Base-by-base conservation (phyloP, 1,139 yeast genomes). In the Yueomyces sp. region DNA sequence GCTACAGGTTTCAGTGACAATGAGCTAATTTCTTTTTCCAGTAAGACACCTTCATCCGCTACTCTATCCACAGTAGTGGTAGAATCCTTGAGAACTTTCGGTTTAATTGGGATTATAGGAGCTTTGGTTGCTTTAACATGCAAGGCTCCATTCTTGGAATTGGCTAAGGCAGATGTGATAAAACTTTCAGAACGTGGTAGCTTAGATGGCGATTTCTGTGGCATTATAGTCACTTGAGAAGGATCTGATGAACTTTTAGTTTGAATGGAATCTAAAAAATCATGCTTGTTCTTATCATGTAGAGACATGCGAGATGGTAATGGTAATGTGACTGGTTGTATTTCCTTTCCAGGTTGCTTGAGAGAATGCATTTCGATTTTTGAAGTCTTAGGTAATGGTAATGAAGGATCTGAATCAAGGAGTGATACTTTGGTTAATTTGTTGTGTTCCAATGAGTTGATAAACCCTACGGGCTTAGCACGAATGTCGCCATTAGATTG, bases 241-340 rank as follows among this genome's bases (percentile, higher is more conserved):
- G 46, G 40, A 1, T 38, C 37, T 3, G 45, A 36, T 9, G 41
- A 29, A 39, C 48, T 52, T 26, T 42, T 37, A 19, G 19, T 19
- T 36, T 50, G 53, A 19, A 48, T 45, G 5, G 58, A 54, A 40
- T 54, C 57, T 36, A 54, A 28, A 34, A 46, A 54, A 40, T 53
- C 55, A 19, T 19, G 19, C 19, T 19, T 19, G 19, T 19, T 19
- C 19, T 19, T 19, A 19, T 19, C 19, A 19, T 19, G 19, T 19
- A 19, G 19, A 19, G 19, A 19, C 19, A 19, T 19, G 19, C 19
- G 19, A 19, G 19, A 19, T 19, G 19, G 19, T 19, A 19, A 19
- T 19, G 19, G 19, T 19, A 19, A 19, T 19, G 19, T 19, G 19
- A 19, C 19, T 19, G 19, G 19, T 19, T 19, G 2, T 19, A 19